Conservation (phyloP, 2,329 filamentous ascomycete genomes). For the Cryphonectria parasitica region DNA sequence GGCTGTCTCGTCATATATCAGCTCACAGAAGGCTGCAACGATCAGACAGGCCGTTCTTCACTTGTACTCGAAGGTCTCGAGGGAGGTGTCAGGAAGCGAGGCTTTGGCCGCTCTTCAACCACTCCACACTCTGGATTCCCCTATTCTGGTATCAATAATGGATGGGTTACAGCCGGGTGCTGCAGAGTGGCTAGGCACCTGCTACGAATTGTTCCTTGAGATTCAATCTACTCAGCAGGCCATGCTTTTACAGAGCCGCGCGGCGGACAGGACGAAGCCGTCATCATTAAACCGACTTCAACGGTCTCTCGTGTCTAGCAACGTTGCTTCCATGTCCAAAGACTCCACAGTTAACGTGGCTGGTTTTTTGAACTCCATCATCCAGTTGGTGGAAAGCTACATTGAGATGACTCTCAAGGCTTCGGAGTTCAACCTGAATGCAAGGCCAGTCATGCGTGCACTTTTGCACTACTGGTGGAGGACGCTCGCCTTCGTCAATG, state of each 20-base stretch:
- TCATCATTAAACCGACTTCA: conserved; percentile 63
- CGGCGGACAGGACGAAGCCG: conserved; percentile 52
- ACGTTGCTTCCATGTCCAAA: conserved; percentile 59
- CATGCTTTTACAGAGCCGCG: conserved; percentile 47
- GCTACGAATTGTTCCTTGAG: conserved; percentile 55
- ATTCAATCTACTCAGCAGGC: conserved; percentile 47
- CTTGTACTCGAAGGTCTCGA: conserved; percentile 34
- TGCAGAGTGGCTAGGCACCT: conserved; percentile 54
- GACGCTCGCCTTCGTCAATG: conserved; percentile 53
- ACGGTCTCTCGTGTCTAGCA: conserved; percentile 58
- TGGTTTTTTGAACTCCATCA: conserved; percentile 52
- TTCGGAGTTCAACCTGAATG: conserved; percentile 37
- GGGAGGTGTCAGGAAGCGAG: conserved; percentile 27
- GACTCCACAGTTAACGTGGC: conserved; percentile 63
- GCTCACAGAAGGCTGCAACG: conserved; percentile 38
- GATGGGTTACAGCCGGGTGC: conserved; percentile 40
- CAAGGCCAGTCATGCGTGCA: conserved; percentile 41
- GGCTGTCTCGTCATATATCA: conserved; percentile 33
- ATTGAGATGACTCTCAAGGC: conserved; percentile 37
- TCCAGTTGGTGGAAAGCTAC: conserved; percentile 49
- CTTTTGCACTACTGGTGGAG: conserved; percentile 59
- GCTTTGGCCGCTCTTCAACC: conserved; percentile 45
- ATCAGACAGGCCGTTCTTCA: conserved; percentile 41
- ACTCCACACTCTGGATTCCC: conserved; percentile 64
- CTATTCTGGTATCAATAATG: conserved; percentile 53